phyloP scores from a whole-genome alignment of 75 land plant genomes.

The Sequoia sempervirens region DNA sequence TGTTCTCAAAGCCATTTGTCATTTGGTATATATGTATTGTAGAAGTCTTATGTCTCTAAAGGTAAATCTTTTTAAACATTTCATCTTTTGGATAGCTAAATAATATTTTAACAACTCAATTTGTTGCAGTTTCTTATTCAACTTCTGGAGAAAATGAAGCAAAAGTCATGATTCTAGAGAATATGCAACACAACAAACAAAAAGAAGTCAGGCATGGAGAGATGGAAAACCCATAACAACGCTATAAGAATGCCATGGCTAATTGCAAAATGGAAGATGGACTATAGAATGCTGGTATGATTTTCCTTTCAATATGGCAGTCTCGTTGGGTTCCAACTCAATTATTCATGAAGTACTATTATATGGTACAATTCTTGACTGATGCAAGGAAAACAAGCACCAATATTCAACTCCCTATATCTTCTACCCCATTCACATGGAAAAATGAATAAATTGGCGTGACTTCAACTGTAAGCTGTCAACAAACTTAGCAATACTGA shows the following conservation, averaged over 20 bases:
- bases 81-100: neutral
- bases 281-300: neutral
- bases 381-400: neutral
- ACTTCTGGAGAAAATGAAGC: constrained; percentile 66
- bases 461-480: neutral
- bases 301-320: neutral
- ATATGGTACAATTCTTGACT: neutral
- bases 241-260: neutral
- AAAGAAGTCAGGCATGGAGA: neutral
- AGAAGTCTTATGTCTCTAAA: neutral
- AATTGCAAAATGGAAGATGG: neutral
- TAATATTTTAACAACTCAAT: neutral
- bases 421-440: neutral
- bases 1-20: constrained; percentile 36
- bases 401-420: too few relatives aligned
- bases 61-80: neutral
- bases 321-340: neutral
- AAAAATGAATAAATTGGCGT: neutral
- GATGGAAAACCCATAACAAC: constrained; percentile 1
- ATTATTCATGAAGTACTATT: neutral
- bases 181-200: constrained; percentile 15
- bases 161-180: constrained; percentile 63
- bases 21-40: constrained; percentile 35
- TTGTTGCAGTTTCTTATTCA: constrained; percentile 46
- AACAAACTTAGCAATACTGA: neutral